phyloP scores from a whole-genome alignment of 78 protist genomes.

The Emiliania huxleyi region DNA sequence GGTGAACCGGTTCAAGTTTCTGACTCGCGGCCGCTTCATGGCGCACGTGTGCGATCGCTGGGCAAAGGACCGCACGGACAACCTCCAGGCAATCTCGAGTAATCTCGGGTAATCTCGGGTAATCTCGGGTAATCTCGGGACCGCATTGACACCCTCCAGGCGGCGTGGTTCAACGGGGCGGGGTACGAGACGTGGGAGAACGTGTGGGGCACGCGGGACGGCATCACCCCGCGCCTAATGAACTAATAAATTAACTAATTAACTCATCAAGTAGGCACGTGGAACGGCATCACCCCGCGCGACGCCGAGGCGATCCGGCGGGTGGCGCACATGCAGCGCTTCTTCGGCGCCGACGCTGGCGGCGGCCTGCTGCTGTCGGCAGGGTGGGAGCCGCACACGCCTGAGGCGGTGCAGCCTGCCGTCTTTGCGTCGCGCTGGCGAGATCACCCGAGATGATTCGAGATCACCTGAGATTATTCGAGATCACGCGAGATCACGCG shows the following conservation, averaged over 20 bases:
- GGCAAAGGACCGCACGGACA: neutral
- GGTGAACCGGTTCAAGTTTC: slow-evolving; percentile 17
- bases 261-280: too few relatives aligned
- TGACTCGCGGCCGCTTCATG: neutral
- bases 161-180: slow-evolving; percentile 38
- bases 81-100: too few relatives aligned
- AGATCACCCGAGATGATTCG: too few relatives aligned
- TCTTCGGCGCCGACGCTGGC: neutral
- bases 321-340: neutral
- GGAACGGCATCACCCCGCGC: slow-evolving; percentile 38
- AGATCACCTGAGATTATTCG: too few relatives aligned
- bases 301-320: slow-evolving; percentile 37
- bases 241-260: too few relatives aligned
- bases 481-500: too few relatives aligned
- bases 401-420: neutral
- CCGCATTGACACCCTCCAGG: neutral
- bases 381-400: neutral
- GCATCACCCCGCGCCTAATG: slow-evolving; percentile 16
- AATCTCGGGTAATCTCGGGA: too few relatives aligned
- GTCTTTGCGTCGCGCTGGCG: neutral
- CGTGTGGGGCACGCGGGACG: slow-evolving; percentile 47
- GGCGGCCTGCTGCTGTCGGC: neutral
- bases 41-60: slow-evolving; percentile 49
- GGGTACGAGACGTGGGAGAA: slow-evolving; percentile 49
- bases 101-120: too few relatives aligned